Evolutionary conservation across 345 rosid species (phyloP).

Genomic region (Mangifera indica): DNA sequence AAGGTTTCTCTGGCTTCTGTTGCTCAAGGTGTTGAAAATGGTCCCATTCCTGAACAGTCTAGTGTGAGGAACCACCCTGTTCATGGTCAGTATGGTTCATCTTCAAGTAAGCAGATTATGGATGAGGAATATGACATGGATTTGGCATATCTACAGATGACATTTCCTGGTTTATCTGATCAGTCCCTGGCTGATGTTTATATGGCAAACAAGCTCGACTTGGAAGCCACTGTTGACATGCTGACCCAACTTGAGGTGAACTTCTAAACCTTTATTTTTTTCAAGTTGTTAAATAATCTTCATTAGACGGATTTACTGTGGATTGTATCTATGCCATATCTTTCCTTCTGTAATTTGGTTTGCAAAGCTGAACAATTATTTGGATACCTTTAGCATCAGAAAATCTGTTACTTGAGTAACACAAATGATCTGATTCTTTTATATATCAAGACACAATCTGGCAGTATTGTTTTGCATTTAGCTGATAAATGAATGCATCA

Average conservation of each 20-base stretch:
- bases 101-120: slow-evolving; percentile 38
- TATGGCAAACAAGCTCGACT: slow-evolving; percentile 66
- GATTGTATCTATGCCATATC: not conserved
- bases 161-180: slow-evolving; percentile 63
- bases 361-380: not conserved
- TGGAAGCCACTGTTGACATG: slow-evolving; percentile 85
- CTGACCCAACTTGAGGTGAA: slow-evolving; percentile 80
- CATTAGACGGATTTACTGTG: not conserved
- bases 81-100: slow-evolving; percentile 32
- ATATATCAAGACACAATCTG: not conserved
- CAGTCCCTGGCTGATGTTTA: slow-evolving; percentile 75
- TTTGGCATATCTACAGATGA: slow-evolving; percentile 62
- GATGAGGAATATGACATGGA: slow-evolving; percentile 72
- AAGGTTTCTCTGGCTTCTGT: slow-evolving; percentile 29
- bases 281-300: slow-evolving; percentile 3
- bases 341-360: slow-evolving; percentile 4
- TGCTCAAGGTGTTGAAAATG: slow-evolving; percentile 27
- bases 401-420: not conserved
- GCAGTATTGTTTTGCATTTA: not conserved
- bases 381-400: not conserved
- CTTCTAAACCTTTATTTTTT: not conserved
- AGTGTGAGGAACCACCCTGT: slow-evolving; percentile 31
- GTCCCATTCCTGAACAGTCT: slow-evolving; percentile 24
- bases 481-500: not conserved
- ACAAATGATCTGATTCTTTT: not conserved